phyloP scores from a whole-genome alignment of 441 rosid genomes.

The Mallotus japonicus region DNA sequence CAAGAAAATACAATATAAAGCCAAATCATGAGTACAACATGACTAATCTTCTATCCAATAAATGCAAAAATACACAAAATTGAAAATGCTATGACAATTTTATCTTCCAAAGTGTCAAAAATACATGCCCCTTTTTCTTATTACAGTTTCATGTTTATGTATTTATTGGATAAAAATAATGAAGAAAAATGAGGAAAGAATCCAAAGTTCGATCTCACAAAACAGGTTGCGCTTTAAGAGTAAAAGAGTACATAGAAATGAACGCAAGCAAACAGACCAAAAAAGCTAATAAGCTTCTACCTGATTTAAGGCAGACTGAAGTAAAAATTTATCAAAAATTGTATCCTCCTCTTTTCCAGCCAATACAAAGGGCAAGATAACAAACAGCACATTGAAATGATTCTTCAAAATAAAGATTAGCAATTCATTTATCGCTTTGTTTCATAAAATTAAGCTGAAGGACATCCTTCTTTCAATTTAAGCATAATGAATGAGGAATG shows the following conservation, averaged over 20 bases:
- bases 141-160: too few relatives aligned
- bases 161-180: too few relatives aligned
- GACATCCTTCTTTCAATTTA: background rate
- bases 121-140: too few relatives aligned
- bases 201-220: background rate
- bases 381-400: background rate
- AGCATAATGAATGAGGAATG: background rate
- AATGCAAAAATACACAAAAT: conserved; percentile 1
- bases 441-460: background rate
- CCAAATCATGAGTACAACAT: background rate
- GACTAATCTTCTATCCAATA: background rate
- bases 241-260: too few relatives aligned
- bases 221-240: background rate
- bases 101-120: background rate
- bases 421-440: background rate
- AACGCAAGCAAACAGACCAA: too few relatives aligned
- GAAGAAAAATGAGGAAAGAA: too few relatives aligned
- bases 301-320: background rate
- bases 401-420: background rate
- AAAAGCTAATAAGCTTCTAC: background rate
- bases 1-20: conserved; percentile 1
- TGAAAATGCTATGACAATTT: background rate
- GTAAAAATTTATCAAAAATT: background rate
- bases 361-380: background rate
- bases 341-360: background rate